Evolutionary conservation across 495 filamentous ascomycete species (phyloP), one percentile per base, ranked within the genome.

Genomic region (Neurospora intermedia): DNA sequence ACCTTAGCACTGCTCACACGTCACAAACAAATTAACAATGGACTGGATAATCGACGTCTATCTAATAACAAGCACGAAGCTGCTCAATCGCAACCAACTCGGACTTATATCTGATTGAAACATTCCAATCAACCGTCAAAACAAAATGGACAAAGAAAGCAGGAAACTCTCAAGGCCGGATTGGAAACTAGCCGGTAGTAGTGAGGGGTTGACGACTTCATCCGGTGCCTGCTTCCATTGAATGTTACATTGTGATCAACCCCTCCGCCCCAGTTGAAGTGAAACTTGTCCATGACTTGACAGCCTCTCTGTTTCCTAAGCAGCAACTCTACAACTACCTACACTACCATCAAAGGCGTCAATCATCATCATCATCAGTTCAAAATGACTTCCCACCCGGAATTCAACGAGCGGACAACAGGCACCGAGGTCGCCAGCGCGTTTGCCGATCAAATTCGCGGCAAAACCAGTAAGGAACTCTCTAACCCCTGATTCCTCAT

Each of bases 401-500:
- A 84, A 20, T 87, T 83, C 75, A 81, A 83, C 31, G 80, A 83
- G 41, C 78, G 73, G 27, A 86, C 84, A 1, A 82, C 82, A 8
- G 84, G 80, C 1, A 79, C 82, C 6, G 79, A 83, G 70, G 87
- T 86, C 11, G 84, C 84, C 4, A 75, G 73, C 5, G 74, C 76
- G 0, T 88, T 87, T 74, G 78, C 78, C 0, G 77, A 80, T 16
- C 74, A 82, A 20, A 82, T 86, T 46, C 75, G 74, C 8, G 81
- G 78, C 9, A 84, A 80, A 69, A 82, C 77, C 43, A 79, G 83
- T 84, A 23, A 74, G 77, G 2, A 38, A 72, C 8, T 15, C n/a
- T 45, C 42, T n/a, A 27, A 46, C 3, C 11, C 2, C 54, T 1
- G 0, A 3, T n/a, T n/a, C n/a, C n/a, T n/a, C n/a, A n/a, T n/a